These are phyloP conservation scores for Fragaria iinumae DNA, from an alignment of 306 rosid genomes.

Conservation along the genomic window DNA sequence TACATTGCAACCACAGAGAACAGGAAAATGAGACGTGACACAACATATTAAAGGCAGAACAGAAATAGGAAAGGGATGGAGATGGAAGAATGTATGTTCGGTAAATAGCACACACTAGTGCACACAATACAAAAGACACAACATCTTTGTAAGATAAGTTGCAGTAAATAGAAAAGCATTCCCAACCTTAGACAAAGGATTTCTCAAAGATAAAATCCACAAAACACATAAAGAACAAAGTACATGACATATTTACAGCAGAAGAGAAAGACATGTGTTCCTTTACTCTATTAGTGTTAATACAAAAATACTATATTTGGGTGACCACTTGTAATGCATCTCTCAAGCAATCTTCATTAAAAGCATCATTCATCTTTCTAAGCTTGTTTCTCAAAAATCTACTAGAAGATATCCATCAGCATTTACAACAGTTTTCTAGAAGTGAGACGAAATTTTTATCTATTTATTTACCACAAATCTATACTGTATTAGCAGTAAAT, in stretches of 20 bases:
- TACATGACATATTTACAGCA: background rate
- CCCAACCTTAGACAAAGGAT: background rate
- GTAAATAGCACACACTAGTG: background rate
- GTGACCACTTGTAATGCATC: background rate
- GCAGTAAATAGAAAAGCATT: background rate
- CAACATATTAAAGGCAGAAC: background rate
- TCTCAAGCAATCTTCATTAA: background rate
- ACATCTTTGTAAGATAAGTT: background rate
- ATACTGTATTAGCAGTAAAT: slow-evolving; percentile 16
- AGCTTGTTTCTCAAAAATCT: background rate
- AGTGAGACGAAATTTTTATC: slow-evolving; percentile 5
- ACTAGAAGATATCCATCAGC: background rate
- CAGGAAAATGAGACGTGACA: background rate
- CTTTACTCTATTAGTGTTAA: too few relatives aligned
- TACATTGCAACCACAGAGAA: background rate
- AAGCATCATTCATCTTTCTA: background rate
- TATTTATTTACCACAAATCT: slow-evolving; percentile 1
- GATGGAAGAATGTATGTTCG: background rate
- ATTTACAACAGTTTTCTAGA: background rate
- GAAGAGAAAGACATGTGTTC: background rate
- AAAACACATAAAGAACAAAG: background rate
- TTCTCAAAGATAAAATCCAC: background rate
- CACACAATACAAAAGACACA: background rate
- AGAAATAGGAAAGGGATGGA: background rate
- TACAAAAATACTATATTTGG: too few relatives aligned